Evolutionary conservation across 495 filamentous ascomycete genomes (phyloP), one percentile per base, ranked within the genome.

Genomic region (Penicillium silybi): DNA sequence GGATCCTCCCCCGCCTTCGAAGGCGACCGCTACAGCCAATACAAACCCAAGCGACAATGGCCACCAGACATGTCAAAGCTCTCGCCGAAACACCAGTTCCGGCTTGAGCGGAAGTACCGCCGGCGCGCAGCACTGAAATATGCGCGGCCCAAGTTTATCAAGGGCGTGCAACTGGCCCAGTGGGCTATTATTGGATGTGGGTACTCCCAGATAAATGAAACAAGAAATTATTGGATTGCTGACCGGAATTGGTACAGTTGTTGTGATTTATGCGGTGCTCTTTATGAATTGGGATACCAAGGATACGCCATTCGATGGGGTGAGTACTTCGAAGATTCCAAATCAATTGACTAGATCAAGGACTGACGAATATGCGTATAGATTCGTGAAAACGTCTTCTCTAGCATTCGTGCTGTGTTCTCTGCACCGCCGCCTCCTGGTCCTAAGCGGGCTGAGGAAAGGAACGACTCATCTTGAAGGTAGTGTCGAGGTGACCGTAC

Each of bases 61-160:
- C 93, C 93, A 18, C 93, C 93, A 2, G 90, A 97, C 67, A 90
- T 97, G 76, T 72, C 73, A 44, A 85, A 88, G 62, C 80, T 99
- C 44, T 83, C 85, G 4, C 69, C 74, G 15, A 90, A 87, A 64
- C 85, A 97, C 58, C 87, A 97, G 65, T 93, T 97, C 70, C 81
- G 85, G 5, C 68, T 74, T 22, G 72, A 76, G 50, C 68, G 84
- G 48, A 80, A 84, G 52, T 89, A 87, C 67, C 85, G 86, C 52
- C 76, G 87, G 29, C 77, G 86, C 51, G 64, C 84, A 37, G 76
- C 76, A 64, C 78, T 96, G 53, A 90, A 89, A 58, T 89, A 81
- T 63, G 80, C 80, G 10, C 77, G 88, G 32, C 90, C 91, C 1
- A 71, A 76, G 49, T 92, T 88, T 81, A 83, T 81, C 6, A 95